phyloP scores from a whole-genome alignment of 306 rosid genomes.

The Castanea crenata region DNA sequence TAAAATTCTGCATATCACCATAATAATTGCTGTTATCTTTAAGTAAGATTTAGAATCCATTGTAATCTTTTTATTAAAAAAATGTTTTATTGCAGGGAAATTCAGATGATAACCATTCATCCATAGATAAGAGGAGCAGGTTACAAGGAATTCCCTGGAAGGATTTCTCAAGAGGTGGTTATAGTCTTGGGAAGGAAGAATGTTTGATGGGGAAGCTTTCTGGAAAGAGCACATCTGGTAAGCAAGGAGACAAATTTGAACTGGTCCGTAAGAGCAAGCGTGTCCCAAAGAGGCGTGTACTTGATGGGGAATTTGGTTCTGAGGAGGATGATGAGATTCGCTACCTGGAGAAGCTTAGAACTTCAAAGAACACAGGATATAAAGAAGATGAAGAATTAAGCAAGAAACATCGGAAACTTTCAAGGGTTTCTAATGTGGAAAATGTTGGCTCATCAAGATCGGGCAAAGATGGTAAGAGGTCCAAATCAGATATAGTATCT shows the following conservation, averaged over 20 bases:
- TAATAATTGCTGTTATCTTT: constrained; percentile 12
- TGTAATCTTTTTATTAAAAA: constrained; percentile 22
- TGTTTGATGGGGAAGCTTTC: constrained; percentile 53
- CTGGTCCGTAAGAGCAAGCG: constrained; percentile 80
- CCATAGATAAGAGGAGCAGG: constrained; percentile 54
- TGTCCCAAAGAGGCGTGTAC: constrained; percentile 71
- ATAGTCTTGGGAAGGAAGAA: constrained; percentile 65
- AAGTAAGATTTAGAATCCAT: constrained; percentile 16
- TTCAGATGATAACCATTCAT: constrained; percentile 58
- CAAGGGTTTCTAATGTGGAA: constrained; percentile 65
- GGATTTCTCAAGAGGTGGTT: constrained; percentile 72
- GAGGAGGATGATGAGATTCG: constrained; percentile 86
- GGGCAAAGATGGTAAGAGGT: constrained; percentile 44
- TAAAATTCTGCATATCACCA: constrained; percentile 29
- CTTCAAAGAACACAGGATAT: constrained; percentile 58
- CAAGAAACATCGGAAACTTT: constrained; percentile 80
- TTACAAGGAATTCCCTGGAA: constrained; percentile 94
- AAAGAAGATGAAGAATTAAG: constrained; percentile 68
- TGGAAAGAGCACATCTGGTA: constrained; percentile 46
- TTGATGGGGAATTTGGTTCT: constrained; percentile 64
- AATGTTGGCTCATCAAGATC: constrained; percentile 44
- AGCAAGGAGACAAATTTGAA: constrained; percentile 61
- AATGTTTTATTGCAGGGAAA: constrained; percentile 46
- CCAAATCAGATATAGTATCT: constrained; percentile 27
- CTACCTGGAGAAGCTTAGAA: constrained; percentile 84